Evolutionary conservation across 805 yeast genomes (phyloP).

Genomic region (Myxozyma sirexii): DNA sequence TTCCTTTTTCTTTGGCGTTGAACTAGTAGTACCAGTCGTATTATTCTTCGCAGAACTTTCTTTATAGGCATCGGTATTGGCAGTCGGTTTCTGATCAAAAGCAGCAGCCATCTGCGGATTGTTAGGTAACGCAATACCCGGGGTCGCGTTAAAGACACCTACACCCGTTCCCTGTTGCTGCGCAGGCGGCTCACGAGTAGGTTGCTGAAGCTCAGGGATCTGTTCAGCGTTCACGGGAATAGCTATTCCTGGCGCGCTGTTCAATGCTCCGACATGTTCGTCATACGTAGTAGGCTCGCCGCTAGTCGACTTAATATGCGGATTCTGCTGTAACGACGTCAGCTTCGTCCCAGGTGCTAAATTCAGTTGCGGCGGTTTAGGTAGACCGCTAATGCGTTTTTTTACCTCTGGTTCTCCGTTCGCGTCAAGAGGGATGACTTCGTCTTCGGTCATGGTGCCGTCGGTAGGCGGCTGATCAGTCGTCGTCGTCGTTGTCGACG

Average conservation of each 20-base stretch:
- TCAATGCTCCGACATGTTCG: constrained; percentile 17
- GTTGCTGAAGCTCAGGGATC: constrained; percentile 63
- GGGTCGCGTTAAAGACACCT: constrained; percentile 10
- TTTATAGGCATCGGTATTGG: background rate
- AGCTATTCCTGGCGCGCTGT: constrained; percentile 65
- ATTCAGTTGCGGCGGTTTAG: background rate
- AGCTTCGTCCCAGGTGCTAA: background rate
- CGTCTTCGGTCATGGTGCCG: constrained; percentile 6
- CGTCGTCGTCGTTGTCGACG: constrained; percentile 9
- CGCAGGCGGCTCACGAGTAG: background rate
- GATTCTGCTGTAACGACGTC: background rate
- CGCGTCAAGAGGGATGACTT: background rate
- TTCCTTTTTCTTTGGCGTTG: background rate
- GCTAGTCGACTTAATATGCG: constrained; percentile 5
- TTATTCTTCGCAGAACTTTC: background rate
- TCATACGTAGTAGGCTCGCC: constrained; percentile 13
- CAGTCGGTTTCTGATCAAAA: background rate
- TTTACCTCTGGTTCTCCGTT: background rate
- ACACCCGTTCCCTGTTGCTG: background rate
- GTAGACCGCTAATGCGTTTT: background rate
- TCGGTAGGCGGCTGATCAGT: background rate
- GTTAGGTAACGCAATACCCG: constrained; percentile 13
- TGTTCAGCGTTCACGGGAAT: constrained; percentile 64
- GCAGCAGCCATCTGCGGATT: constrained; percentile 12
- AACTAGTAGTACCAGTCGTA: constrained; percentile 11